A percentile compares a stretch with the other conserved stretches of the same genome.
phyloP scores from a whole-genome alignment of 2,329 filamentous ascomycete species.

The Apiospora kogelbergensis region DNA sequence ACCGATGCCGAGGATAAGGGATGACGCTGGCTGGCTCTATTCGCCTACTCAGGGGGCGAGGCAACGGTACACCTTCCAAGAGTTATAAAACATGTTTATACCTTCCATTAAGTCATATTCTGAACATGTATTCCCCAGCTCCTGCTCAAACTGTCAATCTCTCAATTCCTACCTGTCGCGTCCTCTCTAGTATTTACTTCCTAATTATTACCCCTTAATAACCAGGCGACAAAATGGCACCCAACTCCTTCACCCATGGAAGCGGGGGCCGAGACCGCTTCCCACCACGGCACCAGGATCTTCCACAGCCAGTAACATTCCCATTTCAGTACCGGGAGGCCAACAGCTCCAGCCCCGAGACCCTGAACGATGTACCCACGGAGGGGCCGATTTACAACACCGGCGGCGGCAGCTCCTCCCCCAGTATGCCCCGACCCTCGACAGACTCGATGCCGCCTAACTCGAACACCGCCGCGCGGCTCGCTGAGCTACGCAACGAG shows the following conservation, averaged over 20 bases:
- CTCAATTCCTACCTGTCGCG: not conserved
- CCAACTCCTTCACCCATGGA: not conserved
- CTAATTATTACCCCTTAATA: not conserved
- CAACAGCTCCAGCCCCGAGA: constrained; percentile 15
- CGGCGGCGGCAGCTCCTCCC: not conserved
- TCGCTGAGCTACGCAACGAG: constrained; percentile 15
- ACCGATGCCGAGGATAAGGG: not conserved
- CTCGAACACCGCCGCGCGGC: constrained; percentile 12
- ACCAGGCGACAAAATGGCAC: not conserved
- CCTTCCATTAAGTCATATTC: not conserved
- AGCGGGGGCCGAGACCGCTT: not conserved
- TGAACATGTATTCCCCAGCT: not conserved
- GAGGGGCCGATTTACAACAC: not conserved
- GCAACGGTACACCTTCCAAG: not conserved
- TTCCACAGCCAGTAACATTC: not conserved
- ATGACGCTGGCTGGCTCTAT: not conserved
- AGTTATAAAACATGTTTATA: not conserved
- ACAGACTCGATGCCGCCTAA: constrained; percentile 9
- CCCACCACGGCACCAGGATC: not conserved
- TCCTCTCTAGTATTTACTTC: not conserved
- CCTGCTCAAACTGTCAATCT: not conserved
- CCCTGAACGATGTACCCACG: constrained; percentile 15
- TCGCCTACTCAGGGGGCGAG: not conserved
- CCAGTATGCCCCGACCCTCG: not conserved
- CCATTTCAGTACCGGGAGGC: not conserved